Conservation (phyloP, 768 basidiomycete genomes). For the Lentinula guzmanii region DNA sequence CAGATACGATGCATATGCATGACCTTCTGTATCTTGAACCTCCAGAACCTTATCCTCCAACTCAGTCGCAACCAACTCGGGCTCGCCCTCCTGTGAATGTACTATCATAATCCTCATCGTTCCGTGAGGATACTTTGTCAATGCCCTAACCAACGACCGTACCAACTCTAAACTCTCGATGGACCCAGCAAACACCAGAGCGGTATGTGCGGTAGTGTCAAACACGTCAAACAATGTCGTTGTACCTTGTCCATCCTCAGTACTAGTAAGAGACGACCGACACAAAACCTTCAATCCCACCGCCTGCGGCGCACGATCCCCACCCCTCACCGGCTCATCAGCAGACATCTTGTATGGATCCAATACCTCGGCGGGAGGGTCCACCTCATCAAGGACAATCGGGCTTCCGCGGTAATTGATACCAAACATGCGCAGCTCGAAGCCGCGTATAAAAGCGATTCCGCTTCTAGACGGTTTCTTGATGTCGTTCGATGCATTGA, state of each 20-base stretch:
- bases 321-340: background rate
- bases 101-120: background rate
- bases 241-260: background rate
- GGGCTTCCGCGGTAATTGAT: constrained; percentile 4
- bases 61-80: background rate
- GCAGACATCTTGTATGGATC: background rate
- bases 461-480: background rate
- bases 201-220: background rate
- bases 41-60: background rate
- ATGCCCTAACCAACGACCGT: background rate
- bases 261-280: background rate
- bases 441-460: background rate
- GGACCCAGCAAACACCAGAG: background rate
- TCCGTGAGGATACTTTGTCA: background rate
- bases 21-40: background rate
- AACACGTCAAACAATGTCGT: background rate
- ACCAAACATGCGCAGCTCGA: constrained; percentile 1
- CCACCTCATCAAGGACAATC: background rate
- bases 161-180: background rate
- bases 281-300: background rate
- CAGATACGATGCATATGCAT: background rate
- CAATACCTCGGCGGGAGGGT: background rate
- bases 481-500: background rate
- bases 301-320: background rate
- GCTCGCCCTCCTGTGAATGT: background rate